These are phyloP conservation scores for Monilinia laxa DNA, from an alignment of 2,329 filamentous ascomycete genomes.

Conservation along the genomic window DNA sequence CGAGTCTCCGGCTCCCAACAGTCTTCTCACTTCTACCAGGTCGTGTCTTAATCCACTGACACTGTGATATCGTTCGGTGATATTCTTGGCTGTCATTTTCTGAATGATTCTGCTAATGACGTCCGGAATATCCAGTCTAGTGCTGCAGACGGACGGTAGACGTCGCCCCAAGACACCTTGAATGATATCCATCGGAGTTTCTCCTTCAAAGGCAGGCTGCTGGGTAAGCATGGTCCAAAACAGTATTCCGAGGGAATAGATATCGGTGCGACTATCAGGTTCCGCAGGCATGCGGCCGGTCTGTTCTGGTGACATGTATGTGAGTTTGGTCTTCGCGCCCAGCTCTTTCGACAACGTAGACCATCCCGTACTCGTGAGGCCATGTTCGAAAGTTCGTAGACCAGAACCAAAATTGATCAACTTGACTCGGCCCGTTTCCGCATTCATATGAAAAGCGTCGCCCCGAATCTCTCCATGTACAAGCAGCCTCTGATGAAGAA, in stretches of 20 bases:
- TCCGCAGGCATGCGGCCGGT: conserved; percentile 90
- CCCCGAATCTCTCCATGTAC: conserved; percentile 89
- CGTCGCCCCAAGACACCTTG: conserved; percentile 81
- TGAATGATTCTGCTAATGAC: conserved; percentile 80
- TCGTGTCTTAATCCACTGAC: conserved; percentile 84
- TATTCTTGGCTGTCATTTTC: conserved; percentile 87
- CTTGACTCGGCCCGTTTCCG: conserved; percentile 68
- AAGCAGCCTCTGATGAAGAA: conserved; percentile 81
- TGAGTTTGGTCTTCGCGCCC: conserved; percentile 83
- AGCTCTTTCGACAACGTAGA: conserved; percentile 76
- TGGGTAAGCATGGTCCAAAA: conserved; percentile 86
- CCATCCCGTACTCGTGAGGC: conserved; percentile 83
- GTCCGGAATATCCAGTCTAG: conserved; percentile 81
- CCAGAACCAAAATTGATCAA: conserved; percentile 86
- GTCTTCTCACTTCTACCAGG: conserved; percentile 68
- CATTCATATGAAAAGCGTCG: conserved; percentile 86
- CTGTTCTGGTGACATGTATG: conserved; percentile 92
- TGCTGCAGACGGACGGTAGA: conserved; percentile 72
- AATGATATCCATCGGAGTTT: conserved; percentile 82
- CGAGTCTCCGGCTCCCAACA: conserved; percentile 73
- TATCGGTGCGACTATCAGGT: conserved; percentile 88
- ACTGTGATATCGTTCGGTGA: conserved; percentile 85
- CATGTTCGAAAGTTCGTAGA: conserved; percentile 84
- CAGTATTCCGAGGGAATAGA: conserved; percentile 85
- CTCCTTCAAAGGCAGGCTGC: conserved; percentile 74